Conservation (phyloP, 192 early-diverging fungal species). For the Linnemannia exigua region DNA sequence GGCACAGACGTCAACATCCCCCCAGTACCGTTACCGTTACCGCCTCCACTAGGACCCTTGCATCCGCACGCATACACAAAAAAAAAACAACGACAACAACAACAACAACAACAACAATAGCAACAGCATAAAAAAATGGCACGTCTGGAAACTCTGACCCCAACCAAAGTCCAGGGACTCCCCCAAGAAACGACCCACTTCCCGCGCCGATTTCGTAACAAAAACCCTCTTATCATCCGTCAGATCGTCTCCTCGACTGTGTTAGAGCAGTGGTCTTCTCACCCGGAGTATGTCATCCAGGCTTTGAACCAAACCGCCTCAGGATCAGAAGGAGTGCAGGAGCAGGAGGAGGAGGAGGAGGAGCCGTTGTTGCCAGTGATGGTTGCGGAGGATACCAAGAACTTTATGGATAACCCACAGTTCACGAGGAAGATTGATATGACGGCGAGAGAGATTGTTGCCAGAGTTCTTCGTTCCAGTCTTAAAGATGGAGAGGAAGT, state of each 20-base stretch:
- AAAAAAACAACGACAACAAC: too few relatives aligned
- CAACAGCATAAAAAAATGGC: neutral
- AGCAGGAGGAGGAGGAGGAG: neutral
- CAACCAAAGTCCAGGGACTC: constrained; percentile 18
- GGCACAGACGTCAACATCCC: neutral
- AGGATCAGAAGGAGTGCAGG: constrained; percentile 4
- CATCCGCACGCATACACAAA: neutral
- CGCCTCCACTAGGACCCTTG: too few relatives aligned
- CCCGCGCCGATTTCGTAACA: constrained; percentile 41
- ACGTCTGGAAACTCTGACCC: neutral
- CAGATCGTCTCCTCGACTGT: constrained; percentile 26
- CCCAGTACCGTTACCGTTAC: neutral
- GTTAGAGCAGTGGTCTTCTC: constrained; percentile 28
- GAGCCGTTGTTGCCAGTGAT: constrained; percentile 34
- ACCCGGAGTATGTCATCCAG: constrained; percentile 32
- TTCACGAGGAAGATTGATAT: constrained; percentile 45
- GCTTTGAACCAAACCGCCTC: constrained; percentile 25
- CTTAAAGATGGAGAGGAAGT: neutral
- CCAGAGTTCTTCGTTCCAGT: constrained; percentile 6
- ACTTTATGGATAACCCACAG: constrained; percentile 60
- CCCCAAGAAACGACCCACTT: constrained; percentile 29
- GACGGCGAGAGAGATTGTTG: constrained; percentile 40
- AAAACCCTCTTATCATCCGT: constrained; percentile 38
- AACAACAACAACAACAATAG: too few relatives aligned
- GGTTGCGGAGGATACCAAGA: constrained; percentile 58